A percentile compares a stretch with the other conserved stretches of the same genome.
phyloP scores from a whole-genome alignment of 2,329 filamentous ascomycete genomes.

The Fusarium armeniacum region DNA sequence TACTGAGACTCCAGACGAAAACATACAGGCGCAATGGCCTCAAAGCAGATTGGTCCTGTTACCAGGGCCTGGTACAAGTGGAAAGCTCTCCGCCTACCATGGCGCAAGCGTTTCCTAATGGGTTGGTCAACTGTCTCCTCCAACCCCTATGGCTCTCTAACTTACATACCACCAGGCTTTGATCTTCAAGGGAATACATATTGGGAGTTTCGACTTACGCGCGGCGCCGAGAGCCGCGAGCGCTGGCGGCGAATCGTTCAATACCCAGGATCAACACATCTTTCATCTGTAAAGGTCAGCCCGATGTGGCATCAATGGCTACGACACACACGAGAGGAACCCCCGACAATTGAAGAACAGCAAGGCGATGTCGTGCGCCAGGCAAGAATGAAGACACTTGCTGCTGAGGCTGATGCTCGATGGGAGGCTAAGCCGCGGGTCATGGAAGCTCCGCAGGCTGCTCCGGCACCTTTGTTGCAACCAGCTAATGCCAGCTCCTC shows the following conservation, averaged over 20 bases:
- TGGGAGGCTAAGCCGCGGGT: conserved; percentile 72
- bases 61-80: conserved; percentile 69
- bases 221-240: conserved; percentile 54
- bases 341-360: conserved; percentile 72
- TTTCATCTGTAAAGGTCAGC: conserved; percentile 68
- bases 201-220: conserved; percentile 74
- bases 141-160: conserved; percentile 14
- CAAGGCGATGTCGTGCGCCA: conserved; percentile 66
- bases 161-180: conserved; percentile 62
- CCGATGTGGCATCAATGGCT: conserved; percentile 79
- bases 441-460: conserved; percentile 55
- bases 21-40: conserved; percentile 51
- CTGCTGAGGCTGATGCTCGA: conserved; percentile 72
- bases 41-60: conserved; percentile 56
- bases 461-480: conserved; percentile 40
- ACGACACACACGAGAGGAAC: conserved; percentile 67
- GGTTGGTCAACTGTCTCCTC: conserved; percentile 59
- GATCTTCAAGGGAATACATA: conserved; percentile 77
- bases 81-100: conserved; percentile 73
- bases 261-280: conserved; percentile 68
- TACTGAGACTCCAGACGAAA: conserved; percentile 17
- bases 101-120: conserved; percentile 73
- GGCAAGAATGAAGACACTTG: conserved; percentile 67
- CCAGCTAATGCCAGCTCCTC: conserved; percentile 15
- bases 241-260: conserved; percentile 74